Evolutionary conservation across 2,329 filamentous ascomycete genomes (phyloP).

Genomic region (Aureobasidium musti): DNA sequence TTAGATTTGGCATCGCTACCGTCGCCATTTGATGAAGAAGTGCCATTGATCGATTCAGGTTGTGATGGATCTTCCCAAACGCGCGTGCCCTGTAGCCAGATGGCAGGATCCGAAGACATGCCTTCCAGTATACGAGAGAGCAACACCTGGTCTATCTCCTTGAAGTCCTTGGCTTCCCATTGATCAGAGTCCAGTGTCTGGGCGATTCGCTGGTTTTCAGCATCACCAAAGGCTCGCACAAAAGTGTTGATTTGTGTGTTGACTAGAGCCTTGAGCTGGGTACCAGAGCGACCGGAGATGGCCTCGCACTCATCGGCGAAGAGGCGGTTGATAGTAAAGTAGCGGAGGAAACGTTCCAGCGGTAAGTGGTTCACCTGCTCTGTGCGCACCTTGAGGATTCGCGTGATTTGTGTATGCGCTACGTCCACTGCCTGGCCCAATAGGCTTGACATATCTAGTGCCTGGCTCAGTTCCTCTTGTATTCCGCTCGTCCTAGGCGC

Average conservation of each 20-base stretch:
- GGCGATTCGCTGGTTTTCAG: constrained; percentile 72
- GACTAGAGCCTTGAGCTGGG: constrained; percentile 73
- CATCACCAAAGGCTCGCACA: constrained; percentile 68
- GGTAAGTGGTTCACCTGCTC: constrained; percentile 71
- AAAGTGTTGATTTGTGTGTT: constrained; percentile 82
- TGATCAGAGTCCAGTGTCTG: constrained; percentile 77
- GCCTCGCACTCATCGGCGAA: constrained; percentile 87
- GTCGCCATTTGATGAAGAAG: constrained; percentile 36
- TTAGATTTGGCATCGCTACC: constrained; percentile 32
- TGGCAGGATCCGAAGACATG: constrained; percentile 68
- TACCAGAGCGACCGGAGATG: constrained; percentile 75
- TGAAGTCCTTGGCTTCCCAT: constrained; percentile 78
- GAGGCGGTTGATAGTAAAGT: constrained; percentile 78
- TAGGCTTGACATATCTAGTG: constrained; percentile 74
- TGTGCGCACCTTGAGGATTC: constrained; percentile 73
- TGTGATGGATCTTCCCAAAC: constrained; percentile 52
- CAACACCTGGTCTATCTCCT: constrained; percentile 60
- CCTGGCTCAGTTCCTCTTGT: constrained; percentile 75
- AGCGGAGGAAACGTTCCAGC: constrained; percentile 71
- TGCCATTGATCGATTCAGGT: constrained; percentile 39
- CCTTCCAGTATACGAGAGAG: constrained; percentile 67
- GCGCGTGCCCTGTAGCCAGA: constrained; percentile 63
- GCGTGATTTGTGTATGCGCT: constrained; percentile 71
- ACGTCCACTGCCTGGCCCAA: constrained; percentile 79
- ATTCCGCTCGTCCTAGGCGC: constrained; percentile 36